Evolutionary conservation across 192 early-diverging fungal genomes (phyloP), one percentile per base, ranked within the genome.

Genomic region (Podila epicladia): DNA sequence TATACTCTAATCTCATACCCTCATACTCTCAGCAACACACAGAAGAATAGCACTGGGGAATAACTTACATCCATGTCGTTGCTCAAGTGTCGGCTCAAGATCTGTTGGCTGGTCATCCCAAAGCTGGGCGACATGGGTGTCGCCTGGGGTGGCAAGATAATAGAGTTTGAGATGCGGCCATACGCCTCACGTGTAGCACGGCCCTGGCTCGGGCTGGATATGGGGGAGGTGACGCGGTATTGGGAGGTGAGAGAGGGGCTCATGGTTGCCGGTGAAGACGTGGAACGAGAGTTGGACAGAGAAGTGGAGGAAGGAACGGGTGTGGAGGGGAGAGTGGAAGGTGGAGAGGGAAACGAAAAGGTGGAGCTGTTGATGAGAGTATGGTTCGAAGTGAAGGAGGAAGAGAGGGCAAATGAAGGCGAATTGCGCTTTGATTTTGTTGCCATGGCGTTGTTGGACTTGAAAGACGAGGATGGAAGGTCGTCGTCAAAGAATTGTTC

Each of bases 11-110:
- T 33, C 41, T 45, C 15, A 15, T 45, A 41, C 12, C 2, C 12
- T 41, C 38, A 41, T 41, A 41, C 38, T 41, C 38, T 41, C 9
- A 41, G 12, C 11, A 41, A 41, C 11, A 35, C 62, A 22, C 26
- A n/a, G 9, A 9, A 29, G 38, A 64, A 26, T 33, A 19, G 28
- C 28, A 58, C 0, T 58, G 57, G 15, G 22, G n/a, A 58, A 57
- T 2, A 29, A 80, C 77, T 61, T 80, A 80, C 77, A 60, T 80
- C 71, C n/a, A 80, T 19, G 26, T 80, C 77, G 2, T 73, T 67
- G 38, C 66, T 73, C 5, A 51, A 57, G 55, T 65, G 59, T 33
- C 67, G 53, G 38, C 32, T 55, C 38, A 60, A 19, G 3, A 65
- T 69, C 29, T 69, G 65, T 4, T 75, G 73, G 37, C 67, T 64